These are phyloP conservation scores for Telfairia occidentalis DNA, from an alignment of 331 rosid genomes.

Conservation along the genomic window DNA sequence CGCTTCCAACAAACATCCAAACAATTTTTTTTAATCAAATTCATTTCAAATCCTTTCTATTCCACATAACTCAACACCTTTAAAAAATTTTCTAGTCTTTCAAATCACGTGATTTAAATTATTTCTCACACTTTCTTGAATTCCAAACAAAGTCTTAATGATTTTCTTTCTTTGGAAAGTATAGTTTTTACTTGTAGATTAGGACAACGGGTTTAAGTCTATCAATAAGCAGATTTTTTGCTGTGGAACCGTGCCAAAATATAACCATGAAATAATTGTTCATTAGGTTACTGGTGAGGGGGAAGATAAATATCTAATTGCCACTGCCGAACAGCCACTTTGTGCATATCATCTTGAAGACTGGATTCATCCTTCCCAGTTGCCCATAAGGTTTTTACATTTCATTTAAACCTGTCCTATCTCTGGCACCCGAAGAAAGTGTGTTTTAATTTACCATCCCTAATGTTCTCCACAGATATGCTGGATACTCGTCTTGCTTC, in stretches of 20 bases:
- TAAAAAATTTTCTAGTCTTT: background rate
- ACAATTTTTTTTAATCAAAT: background rate
- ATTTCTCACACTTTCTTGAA: background rate
- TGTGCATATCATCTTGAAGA: slow-evolving; percentile 82
- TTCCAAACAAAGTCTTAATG: background rate
- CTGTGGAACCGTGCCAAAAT: background rate
- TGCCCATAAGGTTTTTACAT: slow-evolving; percentile 61
- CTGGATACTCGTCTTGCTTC: slow-evolving; percentile 92
- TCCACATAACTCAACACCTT: background rate
- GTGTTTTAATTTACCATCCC: background rate
- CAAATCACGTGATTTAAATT: background rate
- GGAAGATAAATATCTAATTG: slow-evolving; percentile 93
- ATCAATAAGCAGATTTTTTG: background rate
- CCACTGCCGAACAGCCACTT: slow-evolving; percentile 93
- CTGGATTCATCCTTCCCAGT: slow-evolving; percentile 88
- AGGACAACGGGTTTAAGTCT: background rate
- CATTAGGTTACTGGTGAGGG: slow-evolving; percentile 93
- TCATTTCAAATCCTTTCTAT: background rate
- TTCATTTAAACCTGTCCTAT: background rate
- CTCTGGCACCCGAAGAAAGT: background rate
- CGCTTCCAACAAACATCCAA: background rate
- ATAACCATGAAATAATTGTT: slow-evolving; percentile 2
- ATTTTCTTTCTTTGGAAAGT: background rate
- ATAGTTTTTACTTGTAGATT: background rate
- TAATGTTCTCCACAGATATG: slow-evolving; percentile 40